Conservation (phyloP, 352 stramenopile species). For the Pelagophyceae sp. region DNA sequence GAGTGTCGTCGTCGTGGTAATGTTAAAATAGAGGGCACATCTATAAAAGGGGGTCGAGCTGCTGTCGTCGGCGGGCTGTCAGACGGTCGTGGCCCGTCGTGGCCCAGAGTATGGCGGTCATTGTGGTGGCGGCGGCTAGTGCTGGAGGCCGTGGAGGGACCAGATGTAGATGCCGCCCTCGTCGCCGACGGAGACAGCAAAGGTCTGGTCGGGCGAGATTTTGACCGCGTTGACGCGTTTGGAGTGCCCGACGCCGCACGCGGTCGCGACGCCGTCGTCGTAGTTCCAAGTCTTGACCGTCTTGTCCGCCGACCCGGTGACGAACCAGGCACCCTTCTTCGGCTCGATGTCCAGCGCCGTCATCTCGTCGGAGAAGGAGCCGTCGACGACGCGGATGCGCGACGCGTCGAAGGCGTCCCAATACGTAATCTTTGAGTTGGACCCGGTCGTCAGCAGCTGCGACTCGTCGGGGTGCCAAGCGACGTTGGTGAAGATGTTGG, state of each 20-base stretch:
- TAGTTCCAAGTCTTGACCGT: conserved; percentile 90
- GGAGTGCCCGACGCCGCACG: conserved; percentile 77
- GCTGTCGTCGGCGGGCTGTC: no score
- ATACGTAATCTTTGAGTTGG: conserved; percentile 88
- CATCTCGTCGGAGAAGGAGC: conserved; percentile 74
- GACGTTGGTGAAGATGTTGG: conserved; percentile 82
- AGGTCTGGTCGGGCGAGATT: conserved; percentile 78
- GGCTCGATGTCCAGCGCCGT: conserved; percentile 81
- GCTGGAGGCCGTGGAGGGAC: conserved; percentile 63
- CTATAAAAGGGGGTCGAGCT: no score
- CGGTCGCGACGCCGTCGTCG: conserved; percentile 80
- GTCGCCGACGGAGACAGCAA: conserved; percentile 80
- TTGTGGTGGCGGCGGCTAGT: no score
- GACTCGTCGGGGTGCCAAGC: conserved; percentile 90
- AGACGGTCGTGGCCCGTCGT: no score
- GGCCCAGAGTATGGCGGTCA: no score
- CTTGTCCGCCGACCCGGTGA: conserved; percentile 74
- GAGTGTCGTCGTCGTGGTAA: no score
- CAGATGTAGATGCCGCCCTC: conserved; percentile 92
- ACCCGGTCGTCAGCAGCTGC: conserved; percentile 87
- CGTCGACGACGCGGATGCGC: conserved; percentile 83
- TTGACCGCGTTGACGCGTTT: conserved; percentile 80
- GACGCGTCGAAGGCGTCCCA: conserved; percentile 88
- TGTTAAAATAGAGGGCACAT: no score
- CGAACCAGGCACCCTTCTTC: conserved; percentile 68